These are phyloP conservation scores for Lasiosphaeria ovina DNA, from an alignment of 495 filamentous ascomycete species.

Conservation along the genomic window DNA sequence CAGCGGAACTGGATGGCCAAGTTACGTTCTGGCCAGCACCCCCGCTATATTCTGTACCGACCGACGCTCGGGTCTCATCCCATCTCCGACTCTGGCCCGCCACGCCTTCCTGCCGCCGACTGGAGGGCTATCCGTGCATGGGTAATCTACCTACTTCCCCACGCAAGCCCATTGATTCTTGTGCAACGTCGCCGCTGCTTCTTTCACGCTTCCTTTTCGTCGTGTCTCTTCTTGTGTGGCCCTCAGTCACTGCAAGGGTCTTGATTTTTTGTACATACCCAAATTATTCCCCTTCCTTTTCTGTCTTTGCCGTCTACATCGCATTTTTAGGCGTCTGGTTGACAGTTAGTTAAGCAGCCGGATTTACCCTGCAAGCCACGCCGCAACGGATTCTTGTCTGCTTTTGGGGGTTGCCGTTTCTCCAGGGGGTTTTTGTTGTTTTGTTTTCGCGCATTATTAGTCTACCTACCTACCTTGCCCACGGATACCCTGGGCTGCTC, in stretches of 20 bases:
- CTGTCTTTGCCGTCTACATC: background rate
- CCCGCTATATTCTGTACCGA: background rate
- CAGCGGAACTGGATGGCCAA: background rate
- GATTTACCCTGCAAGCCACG: no score
- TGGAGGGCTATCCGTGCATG: background rate
- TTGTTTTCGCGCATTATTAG: background rate
- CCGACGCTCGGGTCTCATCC: background rate
- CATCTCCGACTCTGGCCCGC: background rate
- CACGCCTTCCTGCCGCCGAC: background rate
- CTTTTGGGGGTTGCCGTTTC: background rate
- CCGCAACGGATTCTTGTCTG: background rate
- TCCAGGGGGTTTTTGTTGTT: background rate
- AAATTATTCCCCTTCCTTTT: background rate
- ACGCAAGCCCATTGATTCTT: background rate
- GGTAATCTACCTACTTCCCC: background rate
- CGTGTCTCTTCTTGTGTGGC: background rate
- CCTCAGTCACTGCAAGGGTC: background rate
- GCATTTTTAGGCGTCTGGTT: no score
- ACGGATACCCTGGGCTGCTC: background rate
- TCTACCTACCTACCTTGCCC: background rate
- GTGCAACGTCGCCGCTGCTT: background rate
- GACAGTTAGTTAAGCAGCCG: no score
- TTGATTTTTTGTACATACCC: background rate
- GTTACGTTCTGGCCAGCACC: background rate
- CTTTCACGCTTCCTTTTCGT: background rate